Base-by-base conservation (phyloP, 2,329 filamentous ascomycete species). In the Fusarium sp. region DNA sequence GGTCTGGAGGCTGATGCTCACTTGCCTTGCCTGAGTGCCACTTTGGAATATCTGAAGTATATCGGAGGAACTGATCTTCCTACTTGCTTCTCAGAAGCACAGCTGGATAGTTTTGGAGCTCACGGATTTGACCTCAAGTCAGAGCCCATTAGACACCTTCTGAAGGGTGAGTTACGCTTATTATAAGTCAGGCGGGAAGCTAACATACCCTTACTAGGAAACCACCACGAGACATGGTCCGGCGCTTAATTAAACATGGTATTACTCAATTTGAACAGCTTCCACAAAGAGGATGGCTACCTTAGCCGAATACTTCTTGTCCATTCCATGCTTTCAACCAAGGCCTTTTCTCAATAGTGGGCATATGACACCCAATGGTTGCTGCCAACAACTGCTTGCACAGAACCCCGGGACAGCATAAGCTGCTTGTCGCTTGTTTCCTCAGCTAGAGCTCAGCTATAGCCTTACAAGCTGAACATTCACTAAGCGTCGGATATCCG, bases 41-140 rank as follows among this genome's bases (percentile, higher is more conserved):
- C 85, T 3, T 77, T 93, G 59, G 91, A 93, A 72, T 93, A 91
- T 75, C 81, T 91, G 74, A 93, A 93, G 80, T 91, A 91, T 59
- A 85, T 85, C 33, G 87, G 85, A 3, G 87, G 87, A 22, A 88
- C 86, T 7, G 86, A 87, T 65, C 79, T 93, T 36, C 91, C 91
- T 0, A 92, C 91, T 8, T 86, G 88, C 63, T 93, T 93, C 77
- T 91, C 91, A 82, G 91, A 93, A 80, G 91, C 91, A 0, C 87
- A 93, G 82, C 82, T 93, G 78, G 91, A 93, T 77, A 92, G 90
- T 76, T 93, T 93, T 78, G 91, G 91, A 0, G 85, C 86, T 41
- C 91, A 93, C 33, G 66, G 61, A 2, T 71, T 61, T 56, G 68
- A 71, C 36, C 54, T 68, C 9, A 68, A 68, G 47, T 54, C 61